Evolutionary conservation across 495 filamentous ascomycete species (phyloP).

Genomic region (Penicillium riverlandense): DNA sequence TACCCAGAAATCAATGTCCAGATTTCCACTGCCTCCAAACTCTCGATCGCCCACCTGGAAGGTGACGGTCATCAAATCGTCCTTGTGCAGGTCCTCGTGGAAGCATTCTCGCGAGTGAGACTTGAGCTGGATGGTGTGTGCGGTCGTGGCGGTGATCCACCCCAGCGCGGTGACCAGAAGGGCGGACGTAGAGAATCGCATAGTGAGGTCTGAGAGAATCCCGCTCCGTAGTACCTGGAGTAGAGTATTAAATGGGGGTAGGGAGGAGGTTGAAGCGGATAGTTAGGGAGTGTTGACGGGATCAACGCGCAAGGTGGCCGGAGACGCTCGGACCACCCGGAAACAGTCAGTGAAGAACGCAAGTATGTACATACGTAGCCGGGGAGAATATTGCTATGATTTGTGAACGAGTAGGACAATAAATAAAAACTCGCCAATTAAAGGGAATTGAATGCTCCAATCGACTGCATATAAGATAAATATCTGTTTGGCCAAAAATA

Average conservation of each 20-base stretch:
- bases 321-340: slow-evolving; percentile 35
- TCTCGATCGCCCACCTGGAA: slow-evolving; percentile 98
- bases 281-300: slow-evolving; percentile 1
- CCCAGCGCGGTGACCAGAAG: slow-evolving; percentile 57
- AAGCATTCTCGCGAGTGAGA: slow-evolving; percentile 94
- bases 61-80: slow-evolving; percentile 97
- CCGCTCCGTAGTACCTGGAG: not conserved
- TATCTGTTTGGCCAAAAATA: too few relatives aligned
- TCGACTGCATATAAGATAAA: not conserved
- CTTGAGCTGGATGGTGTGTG: slow-evolving; percentile 92
- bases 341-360: slow-evolving; percentile 10
- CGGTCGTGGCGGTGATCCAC: slow-evolving; percentile 54
- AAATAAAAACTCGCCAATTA: too few relatives aligned
- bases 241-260: slow-evolving; percentile 6
- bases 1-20: slow-evolving; percentile 99
- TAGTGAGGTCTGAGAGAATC: slow-evolving; percentile 18
- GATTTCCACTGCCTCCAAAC: slow-evolving; percentile 87
- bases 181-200: slow-evolving; percentile 48
- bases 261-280: slow-evolving; percentile 7
- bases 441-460: too few relatives aligned
- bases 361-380: too few relatives aligned
- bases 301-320: slow-evolving; percentile 35
- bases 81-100: slow-evolving; percentile 84
- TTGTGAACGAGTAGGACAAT: too few relatives aligned
- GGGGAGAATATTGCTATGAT: not conserved